phyloP scores from a whole-genome alignment of 768 basidiomycete genomes.

The Tricholoma sp. region DNA sequence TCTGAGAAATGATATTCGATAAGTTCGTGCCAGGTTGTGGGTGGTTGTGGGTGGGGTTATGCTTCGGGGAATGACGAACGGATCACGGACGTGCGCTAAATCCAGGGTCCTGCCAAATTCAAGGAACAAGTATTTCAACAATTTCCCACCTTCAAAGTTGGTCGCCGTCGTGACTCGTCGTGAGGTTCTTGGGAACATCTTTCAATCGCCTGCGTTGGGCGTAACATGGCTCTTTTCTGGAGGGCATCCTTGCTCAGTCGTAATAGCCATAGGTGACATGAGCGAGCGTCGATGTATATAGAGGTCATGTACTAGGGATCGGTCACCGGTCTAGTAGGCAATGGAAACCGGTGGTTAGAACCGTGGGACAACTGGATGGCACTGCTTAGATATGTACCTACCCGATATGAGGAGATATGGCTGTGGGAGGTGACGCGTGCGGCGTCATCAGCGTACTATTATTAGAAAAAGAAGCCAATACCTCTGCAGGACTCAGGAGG shows the following conservation, averaged over 20 bases:
- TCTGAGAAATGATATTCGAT: background rate
- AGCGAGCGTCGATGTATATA: too few species aligned
- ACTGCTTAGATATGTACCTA: too few species aligned
- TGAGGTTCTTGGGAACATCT: background rate
- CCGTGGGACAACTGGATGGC: too few species aligned
- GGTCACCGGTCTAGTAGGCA: background rate
- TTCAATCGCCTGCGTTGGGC: background rate
- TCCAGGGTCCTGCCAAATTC: constrained; percentile 2
- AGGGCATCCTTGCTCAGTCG: background rate
- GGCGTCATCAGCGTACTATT: too few species aligned
- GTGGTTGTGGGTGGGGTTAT: background rate
- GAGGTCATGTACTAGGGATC: too few species aligned
- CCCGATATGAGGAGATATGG: too few species aligned
- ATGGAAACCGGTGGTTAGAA: too few species aligned
- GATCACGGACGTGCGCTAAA: background rate
- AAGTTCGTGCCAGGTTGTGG: background rate
- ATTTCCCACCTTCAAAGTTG: constrained; percentile 2
- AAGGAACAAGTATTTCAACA: background rate
- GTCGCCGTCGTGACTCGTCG: background rate
- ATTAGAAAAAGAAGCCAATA: too few species aligned
- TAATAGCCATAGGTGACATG: too few species aligned
- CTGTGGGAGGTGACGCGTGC: too few species aligned
- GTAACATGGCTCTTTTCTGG: background rate
- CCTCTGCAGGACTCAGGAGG: too few species aligned
- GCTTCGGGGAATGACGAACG: background rate